Evolutionary conservation across 2,329 filamentous ascomycete species (phyloP).

Genomic region (Paracoccidioides brasiliensis): DNA sequence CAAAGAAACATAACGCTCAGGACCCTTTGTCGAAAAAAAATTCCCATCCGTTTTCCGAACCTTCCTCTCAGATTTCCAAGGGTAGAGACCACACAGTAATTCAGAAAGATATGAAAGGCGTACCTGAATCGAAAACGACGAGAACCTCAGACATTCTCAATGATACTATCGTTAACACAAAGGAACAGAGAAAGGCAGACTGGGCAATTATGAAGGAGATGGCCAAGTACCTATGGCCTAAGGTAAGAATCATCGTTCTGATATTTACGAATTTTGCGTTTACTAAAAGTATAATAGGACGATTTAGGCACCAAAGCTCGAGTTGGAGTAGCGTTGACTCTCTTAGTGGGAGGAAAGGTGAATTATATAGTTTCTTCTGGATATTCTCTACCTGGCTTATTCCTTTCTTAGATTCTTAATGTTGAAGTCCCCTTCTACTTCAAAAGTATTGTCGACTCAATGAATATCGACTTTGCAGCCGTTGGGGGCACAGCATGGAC

Average conservation of each 20-base stretch:
- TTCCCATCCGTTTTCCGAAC: constrained; percentile 1
- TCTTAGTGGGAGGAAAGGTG: constrained; percentile 80
- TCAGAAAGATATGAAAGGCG: constrained; percentile 8
- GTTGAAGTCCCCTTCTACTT: constrained; percentile 99
- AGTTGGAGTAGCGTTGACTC: constrained; percentile 67
- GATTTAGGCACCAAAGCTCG: constrained; percentile 69
- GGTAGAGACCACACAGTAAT: not conserved
- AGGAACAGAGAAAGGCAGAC: constrained; percentile 90
- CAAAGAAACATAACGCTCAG: constrained; percentile 15
- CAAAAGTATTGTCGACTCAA: constrained; percentile 91
- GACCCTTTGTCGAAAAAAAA: constrained; percentile 12
- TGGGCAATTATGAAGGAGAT: constrained; percentile 99
- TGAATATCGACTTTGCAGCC: constrained; percentile 88
- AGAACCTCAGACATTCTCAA: constrained; percentile 47
- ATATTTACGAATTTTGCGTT: not conserved
- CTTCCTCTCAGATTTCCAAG: not conserved
- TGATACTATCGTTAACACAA: constrained; percentile 52
- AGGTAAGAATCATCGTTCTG: constrained; percentile 31
- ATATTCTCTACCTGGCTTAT: constrained; percentile 10
- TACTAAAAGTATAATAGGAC: constrained; percentile 34
- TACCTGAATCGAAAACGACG: constrained; percentile 16
- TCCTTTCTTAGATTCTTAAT: constrained; percentile 53
- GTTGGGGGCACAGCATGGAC: constrained; percentile 80
- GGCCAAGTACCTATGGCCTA: constrained; percentile 91
- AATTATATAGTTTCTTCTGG: constrained; percentile 8